Evolutionary conservation across 1,284 basidiomycete species (phyloP).

Genomic region (Stereum hirsutum): DNA sequence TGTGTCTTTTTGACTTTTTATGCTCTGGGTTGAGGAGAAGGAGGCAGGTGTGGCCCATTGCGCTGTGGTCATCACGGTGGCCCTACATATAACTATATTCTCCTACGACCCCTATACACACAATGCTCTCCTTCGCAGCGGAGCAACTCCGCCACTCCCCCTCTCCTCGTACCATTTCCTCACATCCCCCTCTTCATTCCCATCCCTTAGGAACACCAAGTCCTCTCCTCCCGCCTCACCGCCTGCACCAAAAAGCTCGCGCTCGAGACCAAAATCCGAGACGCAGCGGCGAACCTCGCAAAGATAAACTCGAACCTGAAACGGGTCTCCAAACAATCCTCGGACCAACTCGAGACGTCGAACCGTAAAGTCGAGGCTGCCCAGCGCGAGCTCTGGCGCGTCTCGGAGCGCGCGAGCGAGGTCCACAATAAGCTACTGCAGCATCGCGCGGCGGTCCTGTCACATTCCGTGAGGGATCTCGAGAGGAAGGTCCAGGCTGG

Average conservation of each 20-base stretch:
- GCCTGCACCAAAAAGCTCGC: constrained; percentile 62
- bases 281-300: constrained; percentile 63
- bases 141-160: no score
- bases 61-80: neutral
- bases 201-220: constrained; percentile 51
- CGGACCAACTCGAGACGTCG: constrained; percentile 60
- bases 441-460: constrained; percentile 72
- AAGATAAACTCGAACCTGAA: constrained; percentile 54
- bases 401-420: constrained; percentile 54
- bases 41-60: no score
- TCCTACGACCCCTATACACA: no score
- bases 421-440: constrained; percentile 57
- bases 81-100: no score
- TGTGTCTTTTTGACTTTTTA: constrained; percentile 23
- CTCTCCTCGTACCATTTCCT: no score
- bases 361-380: constrained; percentile 56
- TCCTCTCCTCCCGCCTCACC: constrained; percentile 49
- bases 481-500: constrained; percentile 45
- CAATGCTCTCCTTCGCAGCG: no score
- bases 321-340: constrained; percentile 54
- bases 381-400: constrained; percentile 59
- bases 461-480: constrained; percentile 54
- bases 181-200: constrained; percentile 3
- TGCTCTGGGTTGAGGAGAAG: neutral
- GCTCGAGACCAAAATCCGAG: constrained; percentile 74